These are phyloP conservation scores for Botrytis galanthina DNA, from an alignment of 2,329 filamentous ascomycete species.

Conservation along the genomic window DNA sequence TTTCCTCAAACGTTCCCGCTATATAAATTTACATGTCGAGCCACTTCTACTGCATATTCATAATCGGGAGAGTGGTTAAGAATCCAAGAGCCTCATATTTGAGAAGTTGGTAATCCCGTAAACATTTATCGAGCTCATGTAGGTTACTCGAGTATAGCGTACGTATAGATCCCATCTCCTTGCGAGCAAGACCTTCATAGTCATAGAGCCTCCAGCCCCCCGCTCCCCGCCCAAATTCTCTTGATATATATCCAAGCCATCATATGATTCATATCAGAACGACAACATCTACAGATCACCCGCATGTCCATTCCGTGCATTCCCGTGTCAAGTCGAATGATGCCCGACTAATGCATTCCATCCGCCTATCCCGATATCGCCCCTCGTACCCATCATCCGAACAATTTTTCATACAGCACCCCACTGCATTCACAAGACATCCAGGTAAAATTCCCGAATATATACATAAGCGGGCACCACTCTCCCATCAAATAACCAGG, in stretches of 20 bases:
- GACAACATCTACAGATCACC: no score
- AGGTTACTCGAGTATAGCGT: not conserved
- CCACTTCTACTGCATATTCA: no score
- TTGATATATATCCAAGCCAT: not conserved
- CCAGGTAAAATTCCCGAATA: fast-evolving
- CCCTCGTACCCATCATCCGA: not conserved
- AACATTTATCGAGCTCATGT: not conserved
- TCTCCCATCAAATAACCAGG: not conserved
- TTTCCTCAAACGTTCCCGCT: not conserved
- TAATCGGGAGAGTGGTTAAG: not conserved
- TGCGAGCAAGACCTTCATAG: not conserved
- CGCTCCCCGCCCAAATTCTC: not conserved
- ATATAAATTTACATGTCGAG: not conserved
- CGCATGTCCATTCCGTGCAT: not conserved
- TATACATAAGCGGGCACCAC: fast-evolving
- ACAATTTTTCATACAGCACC: not conserved
- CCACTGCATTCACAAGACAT: not conserved
- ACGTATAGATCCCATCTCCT: not conserved
- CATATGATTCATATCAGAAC: not conserved
- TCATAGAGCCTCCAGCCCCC: not conserved
- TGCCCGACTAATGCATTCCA: not conserved
- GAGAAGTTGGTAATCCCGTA: not conserved
- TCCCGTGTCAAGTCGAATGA: no score
- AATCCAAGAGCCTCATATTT: not conserved
- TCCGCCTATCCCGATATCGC: not conserved